Evolutionary conservation across 768 basidiomycete genomes (phyloP).

Genomic region (Crassisporium funariophilum): DNA sequence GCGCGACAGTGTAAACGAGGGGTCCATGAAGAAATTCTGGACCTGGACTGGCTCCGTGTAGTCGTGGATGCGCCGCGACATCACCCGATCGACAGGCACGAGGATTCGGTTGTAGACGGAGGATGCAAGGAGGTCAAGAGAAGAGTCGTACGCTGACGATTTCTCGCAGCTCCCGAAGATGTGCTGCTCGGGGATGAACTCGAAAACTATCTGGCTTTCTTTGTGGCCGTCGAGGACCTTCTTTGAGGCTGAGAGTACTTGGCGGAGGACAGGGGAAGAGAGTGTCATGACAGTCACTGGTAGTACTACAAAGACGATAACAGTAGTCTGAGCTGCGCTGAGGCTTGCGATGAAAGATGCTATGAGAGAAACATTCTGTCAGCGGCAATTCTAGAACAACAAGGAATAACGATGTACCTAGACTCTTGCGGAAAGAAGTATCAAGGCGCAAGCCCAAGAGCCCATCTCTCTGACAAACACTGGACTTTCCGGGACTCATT

Average conservation of each 20-base stretch:
- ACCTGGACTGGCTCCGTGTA: conserved; percentile 37
- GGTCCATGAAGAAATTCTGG: conserved; percentile 61
- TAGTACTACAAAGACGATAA: conserved; percentile 71
- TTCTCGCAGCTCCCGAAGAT: conserved; percentile 51
- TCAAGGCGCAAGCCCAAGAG: conserved; percentile 67
- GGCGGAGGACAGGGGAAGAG: conserved; percentile 66
- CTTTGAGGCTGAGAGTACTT: conserved; percentile 64
- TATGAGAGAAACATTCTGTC: conserved; percentile 23
- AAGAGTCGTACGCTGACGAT: conserved; percentile 40
- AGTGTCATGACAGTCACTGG: conserved; percentile 64
- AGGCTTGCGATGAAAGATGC: conserved; percentile 53
- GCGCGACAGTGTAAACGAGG: conserved; percentile 65
- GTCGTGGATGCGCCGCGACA: conserved; percentile 49
- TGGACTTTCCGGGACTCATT: conserved; percentile 53
- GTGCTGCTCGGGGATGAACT: conserved; percentile 72
- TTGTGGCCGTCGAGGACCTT: conserved; percentile 42
- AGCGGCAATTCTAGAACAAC: background rate
- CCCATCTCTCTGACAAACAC: conserved; percentile 51
- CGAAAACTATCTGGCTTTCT: conserved; percentile 61
- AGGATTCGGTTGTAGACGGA: conserved; percentile 76
- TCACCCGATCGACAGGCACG: conserved; percentile 58
- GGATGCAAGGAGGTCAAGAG: conserved; percentile 53
- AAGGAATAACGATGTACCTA: conserved; percentile 46
- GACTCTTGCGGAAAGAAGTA: conserved; percentile 62
- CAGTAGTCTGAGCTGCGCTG: conserved; percentile 35